Percentiles rank a stretch among this genome's conserved stretches.
Evolutionary conservation across 2,329 filamentous ascomycete species (phyloP).

Genomic region (Venturia pyrina): DNA sequence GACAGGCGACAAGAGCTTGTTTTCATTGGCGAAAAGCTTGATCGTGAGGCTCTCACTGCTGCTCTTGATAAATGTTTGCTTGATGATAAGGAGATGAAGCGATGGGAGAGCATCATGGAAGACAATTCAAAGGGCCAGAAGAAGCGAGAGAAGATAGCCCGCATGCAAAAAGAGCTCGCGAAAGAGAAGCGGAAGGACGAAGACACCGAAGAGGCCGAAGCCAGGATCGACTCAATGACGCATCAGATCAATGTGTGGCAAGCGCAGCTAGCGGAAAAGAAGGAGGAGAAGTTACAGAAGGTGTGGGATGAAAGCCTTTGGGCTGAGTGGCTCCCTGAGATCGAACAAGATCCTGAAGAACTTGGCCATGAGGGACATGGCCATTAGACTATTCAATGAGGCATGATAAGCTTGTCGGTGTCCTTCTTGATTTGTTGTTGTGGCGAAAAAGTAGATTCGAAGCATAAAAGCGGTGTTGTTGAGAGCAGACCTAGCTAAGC

Average conservation of each 20-base stretch:
- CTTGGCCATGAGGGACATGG: conserved; percentile 15
- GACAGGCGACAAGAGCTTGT: conserved; percentile 63
- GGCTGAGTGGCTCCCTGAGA: conserved; percentile 36
- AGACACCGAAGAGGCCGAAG: background rate
- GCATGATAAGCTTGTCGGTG: no score
- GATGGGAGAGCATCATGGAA: conserved; percentile 30
- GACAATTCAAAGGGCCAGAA: conserved; percentile 15
- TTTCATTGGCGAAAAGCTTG: conserved; percentile 59
- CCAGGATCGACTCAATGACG: background rate
- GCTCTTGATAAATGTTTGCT: conserved; percentile 53
- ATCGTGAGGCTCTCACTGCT: conserved; percentile 40
- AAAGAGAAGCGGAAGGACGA: background rate
- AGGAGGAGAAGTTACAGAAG: conserved; percentile 36
- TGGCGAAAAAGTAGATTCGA: no score
- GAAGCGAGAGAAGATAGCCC: conserved; percentile 10
- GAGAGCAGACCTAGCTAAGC: no score
- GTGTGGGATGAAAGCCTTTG: conserved; percentile 53
- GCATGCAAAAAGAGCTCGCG: background rate
- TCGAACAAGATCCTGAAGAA: conserved; percentile 19
- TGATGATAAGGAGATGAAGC: conserved; percentile 44
- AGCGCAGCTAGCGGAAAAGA: conserved; percentile 23
- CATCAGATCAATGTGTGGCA: background rate
- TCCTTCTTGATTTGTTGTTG: no score
- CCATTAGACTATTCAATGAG: background rate
- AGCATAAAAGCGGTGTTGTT: no score